Conservation (phyloP, 2,329 filamentous ascomycete species). For the Tolypocladium album region DNA sequence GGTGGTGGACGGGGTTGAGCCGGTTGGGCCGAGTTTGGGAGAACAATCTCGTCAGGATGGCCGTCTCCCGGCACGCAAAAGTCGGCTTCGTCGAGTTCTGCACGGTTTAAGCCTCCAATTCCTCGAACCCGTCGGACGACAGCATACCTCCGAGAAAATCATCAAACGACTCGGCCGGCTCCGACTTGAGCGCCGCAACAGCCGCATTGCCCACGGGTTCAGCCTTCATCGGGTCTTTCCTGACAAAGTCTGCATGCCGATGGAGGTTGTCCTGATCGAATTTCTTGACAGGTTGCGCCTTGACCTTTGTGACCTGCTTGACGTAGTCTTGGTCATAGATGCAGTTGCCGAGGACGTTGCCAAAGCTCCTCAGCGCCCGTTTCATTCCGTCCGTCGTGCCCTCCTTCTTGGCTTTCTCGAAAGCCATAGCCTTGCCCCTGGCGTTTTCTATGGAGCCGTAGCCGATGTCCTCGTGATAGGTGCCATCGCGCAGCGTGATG, state of each 20-base stretch:
- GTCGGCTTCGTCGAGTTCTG: conserved; percentile 67
- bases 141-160: conserved; percentile 38
- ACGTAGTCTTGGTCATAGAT: conserved; percentile 96
- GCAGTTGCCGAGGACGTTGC: conserved; percentile 95
- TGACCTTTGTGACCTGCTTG: conserved; percentile 80
- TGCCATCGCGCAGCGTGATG: conserved; percentile 82
- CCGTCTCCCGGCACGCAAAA: conserved; percentile 59
- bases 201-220: conserved; percentile 6
- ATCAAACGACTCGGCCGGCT: conserved; percentile 36
- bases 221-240: conserved; percentile 36
- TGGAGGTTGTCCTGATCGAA: conserved; percentile 75
- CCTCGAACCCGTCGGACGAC: conserved; percentile 23
- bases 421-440: conserved; percentile 88
- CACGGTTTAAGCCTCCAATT: conserved; percentile 25
- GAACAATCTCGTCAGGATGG: conserved; percentile 65
- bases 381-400: conserved; percentile 93
- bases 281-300: conserved; percentile 58
- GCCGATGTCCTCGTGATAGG: conserved; percentile 95
- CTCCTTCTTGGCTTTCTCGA: conserved; percentile 98
- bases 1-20: conserved; percentile 11
- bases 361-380: conserved; percentile 79
- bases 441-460: conserved; percentile 96
- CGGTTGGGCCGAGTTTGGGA: conserved; percentile 25
- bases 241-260: conserved; percentile 66
- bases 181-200: conserved; percentile 14